Evolutionary conservation across 331 rosid genomes (phyloP).

Genomic region (Rosa hybrid): DNA sequence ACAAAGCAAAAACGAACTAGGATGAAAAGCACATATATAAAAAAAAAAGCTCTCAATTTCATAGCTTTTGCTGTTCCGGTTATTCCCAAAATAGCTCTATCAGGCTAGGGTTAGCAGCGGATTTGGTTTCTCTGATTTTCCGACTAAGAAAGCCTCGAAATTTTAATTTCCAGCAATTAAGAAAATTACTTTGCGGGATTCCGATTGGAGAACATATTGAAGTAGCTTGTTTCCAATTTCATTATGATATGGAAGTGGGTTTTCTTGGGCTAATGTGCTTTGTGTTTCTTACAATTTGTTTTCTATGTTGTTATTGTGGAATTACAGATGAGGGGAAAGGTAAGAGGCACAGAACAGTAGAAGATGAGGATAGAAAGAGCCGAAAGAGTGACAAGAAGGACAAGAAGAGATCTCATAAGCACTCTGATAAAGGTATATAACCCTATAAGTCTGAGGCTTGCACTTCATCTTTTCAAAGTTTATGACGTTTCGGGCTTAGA

Average conservation of each 20-base stretch:
- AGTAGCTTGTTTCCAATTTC: too few relatives aligned
- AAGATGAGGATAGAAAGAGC: slow-evolving; percentile 56
- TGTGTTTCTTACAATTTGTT: not conserved
- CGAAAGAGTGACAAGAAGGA: slow-evolving; percentile 67
- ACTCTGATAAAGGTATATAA: slow-evolving; percentile 41
- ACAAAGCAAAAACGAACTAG: too few relatives aligned
- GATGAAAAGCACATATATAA: too few relatives aligned
- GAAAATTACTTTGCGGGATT: too few relatives aligned
- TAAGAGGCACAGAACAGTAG: slow-evolving; percentile 67
- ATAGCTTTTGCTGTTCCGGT: too few relatives aligned
- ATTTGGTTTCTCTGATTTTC: not conserved
- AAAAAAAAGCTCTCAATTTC: too few relatives aligned
- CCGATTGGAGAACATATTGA: too few relatives aligned
- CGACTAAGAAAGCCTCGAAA: not conserved
- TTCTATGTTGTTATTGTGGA: slow-evolving; percentile 13
- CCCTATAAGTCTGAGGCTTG: too few relatives aligned
- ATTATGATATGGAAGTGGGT: too few relatives aligned
- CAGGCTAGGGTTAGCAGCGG: not conserved
- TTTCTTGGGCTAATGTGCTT: too few relatives aligned
- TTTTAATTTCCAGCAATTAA: not conserved
- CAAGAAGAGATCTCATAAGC: slow-evolving; percentile 50
- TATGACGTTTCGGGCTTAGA: not conserved
- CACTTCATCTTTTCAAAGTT: not conserved
- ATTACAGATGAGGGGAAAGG: slow-evolving; percentile 58
- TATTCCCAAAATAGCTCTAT: too few relatives aligned